Evolutionary conservation across 2,329 filamentous ascomycete genomes (phyloP).

Genomic region (Penicillium oxalicum): DNA sequence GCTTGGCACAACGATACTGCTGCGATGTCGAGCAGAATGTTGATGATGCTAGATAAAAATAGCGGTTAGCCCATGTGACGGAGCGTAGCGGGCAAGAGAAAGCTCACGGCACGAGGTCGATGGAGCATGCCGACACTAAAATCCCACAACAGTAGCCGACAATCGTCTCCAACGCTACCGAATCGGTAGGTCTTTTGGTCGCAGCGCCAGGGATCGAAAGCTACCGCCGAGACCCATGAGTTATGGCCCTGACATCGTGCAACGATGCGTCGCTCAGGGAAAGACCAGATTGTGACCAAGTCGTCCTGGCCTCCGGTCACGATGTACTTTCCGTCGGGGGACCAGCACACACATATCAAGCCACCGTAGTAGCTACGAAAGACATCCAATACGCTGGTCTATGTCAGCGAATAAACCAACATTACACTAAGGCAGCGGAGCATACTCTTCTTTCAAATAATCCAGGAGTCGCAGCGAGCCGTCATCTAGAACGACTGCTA

Average conservation of each 20-base stretch:
- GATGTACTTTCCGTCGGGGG: constrained; percentile 91
- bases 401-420: constrained; percentile 1
- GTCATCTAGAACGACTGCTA: constrained; percentile 88
- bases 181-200: constrained; percentile 94
- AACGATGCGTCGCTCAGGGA: constrained; percentile 75
- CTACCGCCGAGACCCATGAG: constrained; percentile 88
- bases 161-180: constrained; percentile 92
- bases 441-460: constrained; percentile 81
- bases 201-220: constrained; percentile 95
- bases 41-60: constrained; percentile 27
- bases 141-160: constrained; percentile 87
- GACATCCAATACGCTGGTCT: constrained; percentile 68
- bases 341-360: constrained; percentile 92
- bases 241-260: constrained; percentile 92
- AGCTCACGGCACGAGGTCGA: constrained; percentile 72
- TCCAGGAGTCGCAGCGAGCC: constrained; percentile 85
- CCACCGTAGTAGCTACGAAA: constrained; percentile 92
- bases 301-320: constrained; percentile 95
- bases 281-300: constrained; percentile 89
- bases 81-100: constrained; percentile 3
- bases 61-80: background rate
- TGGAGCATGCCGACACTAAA: constrained; percentile 96
- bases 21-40: constrained; percentile 34
- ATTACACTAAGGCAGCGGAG: constrained; percentile 6
- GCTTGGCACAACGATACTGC: constrained; percentile 27